Evolutionary conservation across 1,139 yeast genomes (phyloP).

Genomic region (Pichia terricola): DNA sequence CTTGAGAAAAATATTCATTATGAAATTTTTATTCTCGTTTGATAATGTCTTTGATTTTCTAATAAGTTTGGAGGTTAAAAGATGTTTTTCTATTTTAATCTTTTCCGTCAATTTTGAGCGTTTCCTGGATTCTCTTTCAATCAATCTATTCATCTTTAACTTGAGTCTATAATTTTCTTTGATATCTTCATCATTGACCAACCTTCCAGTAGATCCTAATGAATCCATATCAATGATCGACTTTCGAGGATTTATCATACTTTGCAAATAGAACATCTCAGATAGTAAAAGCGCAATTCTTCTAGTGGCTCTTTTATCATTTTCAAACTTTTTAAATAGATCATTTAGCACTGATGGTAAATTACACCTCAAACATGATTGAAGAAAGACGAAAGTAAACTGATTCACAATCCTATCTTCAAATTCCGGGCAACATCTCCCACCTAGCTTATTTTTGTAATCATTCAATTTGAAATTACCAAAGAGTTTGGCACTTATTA

Average conservation of each 20-base stretch:
- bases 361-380: slow-evolving; percentile 46
- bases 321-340: slow-evolving; percentile 31
- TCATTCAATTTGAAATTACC: slow-evolving; percentile 1
- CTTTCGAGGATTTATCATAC: slow-evolving; percentile 40
- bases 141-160: slow-evolving; percentile 18
- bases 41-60: slow-evolving; percentile 1
- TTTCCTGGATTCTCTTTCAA: slow-evolving; percentile 20
- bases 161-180: slow-evolving; percentile 11
- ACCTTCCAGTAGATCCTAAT: not conserved
- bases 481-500: not conserved
- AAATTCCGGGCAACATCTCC: slow-evolving; percentile 18
- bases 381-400: slow-evolving; percentile 50
- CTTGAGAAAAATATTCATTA: slow-evolving; percentile 2
- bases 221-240: not conserved
- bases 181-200: not conserved
- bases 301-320: slow-evolving; percentile 34
- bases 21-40: not conserved
- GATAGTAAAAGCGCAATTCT: slow-evolving; percentile 59
- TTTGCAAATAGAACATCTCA: slow-evolving; percentile 49
- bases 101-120: slow-evolving; percentile 12
- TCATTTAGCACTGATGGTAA: slow-evolving; percentile 40
- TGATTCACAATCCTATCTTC: slow-evolving; percentile 37
- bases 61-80: not conserved
- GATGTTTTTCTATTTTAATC: not conserved
- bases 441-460: slow-evolving; percentile 4